Evolutionary conservation across 2,329 filamentous ascomycete genomes (phyloP).

Genomic region (Metarhizium guizhouense): DNA sequence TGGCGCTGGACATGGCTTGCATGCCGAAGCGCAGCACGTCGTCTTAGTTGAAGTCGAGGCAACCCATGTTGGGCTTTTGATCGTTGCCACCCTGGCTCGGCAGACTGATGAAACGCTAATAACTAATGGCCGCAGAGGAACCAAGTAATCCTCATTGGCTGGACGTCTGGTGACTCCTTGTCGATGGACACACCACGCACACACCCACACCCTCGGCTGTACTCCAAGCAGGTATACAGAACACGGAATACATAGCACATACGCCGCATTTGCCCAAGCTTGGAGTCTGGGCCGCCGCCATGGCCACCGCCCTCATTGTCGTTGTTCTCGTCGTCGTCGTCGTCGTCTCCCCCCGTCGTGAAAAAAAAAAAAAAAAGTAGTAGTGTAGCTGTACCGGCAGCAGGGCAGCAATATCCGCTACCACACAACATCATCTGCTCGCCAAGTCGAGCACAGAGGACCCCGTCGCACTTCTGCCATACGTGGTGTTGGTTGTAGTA

Average conservation of each 20-base stretch:
- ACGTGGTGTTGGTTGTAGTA: not conserved
- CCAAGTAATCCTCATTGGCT: slow-evolving; percentile 14
- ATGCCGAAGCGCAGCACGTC: too few species aligned
- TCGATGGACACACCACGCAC: slow-evolving; percentile 8
- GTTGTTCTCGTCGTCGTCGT: too few species aligned
- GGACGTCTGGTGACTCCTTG: slow-evolving; percentile 15
- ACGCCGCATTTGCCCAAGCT: not conserved
- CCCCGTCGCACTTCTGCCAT: not conserved
- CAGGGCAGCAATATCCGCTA: not conserved
- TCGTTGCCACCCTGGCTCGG: slow-evolving; percentile 21
- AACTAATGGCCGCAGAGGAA: slow-evolving; percentile 17
- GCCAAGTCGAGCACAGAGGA: not conserved
- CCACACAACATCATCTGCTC: not conserved
- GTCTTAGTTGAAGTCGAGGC: not conserved
- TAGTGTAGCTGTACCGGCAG: not conserved
- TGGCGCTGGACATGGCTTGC: not conserved
- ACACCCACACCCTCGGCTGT: slow-evolving; percentile 1
- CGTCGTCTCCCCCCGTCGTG: too few species aligned
- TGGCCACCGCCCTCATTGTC: too few species aligned
- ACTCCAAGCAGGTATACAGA: not conserved
- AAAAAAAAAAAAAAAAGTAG: not conserved
- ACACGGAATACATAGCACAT: not conserved
- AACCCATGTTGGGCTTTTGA: not conserved
- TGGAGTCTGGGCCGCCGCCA: not conserved
- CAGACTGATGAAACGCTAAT: slow-evolving; percentile 23